A percentile compares a stretch with the other conserved stretches of the same genome.
These are phyloP conservation scores for Nemania sp. DNA, from an alignment of 2,329 filamentous ascomycete genomes.

Conservation along the genomic window DNA sequence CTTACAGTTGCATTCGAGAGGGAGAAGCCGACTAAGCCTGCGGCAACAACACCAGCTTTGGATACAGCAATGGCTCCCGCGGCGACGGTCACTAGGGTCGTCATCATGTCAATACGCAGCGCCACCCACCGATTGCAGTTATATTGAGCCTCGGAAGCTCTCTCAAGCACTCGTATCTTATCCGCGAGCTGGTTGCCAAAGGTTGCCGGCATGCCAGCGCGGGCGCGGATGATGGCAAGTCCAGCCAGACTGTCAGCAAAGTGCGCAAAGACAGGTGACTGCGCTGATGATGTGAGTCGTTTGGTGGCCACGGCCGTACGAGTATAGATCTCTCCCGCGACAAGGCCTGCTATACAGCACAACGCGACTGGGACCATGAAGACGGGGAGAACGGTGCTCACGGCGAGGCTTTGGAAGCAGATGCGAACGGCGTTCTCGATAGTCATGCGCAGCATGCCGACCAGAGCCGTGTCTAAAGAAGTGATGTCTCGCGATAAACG, in stretches of 20 bases:
- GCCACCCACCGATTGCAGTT: conserved; percentile 63
- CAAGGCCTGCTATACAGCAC: conserved; percentile 43
- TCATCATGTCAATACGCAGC: conserved; percentile 57
- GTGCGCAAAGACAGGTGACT: conserved; percentile 60
- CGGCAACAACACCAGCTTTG: conserved; percentile 50
- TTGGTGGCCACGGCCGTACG: conserved; percentile 49
- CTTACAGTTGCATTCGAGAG: conserved; percentile 56
- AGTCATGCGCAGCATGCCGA: conserved; percentile 47
- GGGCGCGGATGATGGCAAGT: conserved; percentile 55
- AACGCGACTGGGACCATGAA: conserved; percentile 48
- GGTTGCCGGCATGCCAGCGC: conserved; percentile 50
- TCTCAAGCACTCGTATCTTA: conserved; percentile 51
- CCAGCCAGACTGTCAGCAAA: conserved; percentile 58
- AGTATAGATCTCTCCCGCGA: conserved; percentile 50
- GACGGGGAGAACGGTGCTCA: conserved; percentile 48
- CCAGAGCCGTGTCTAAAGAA: conserved; percentile 55
- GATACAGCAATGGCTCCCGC: conserved; percentile 57
- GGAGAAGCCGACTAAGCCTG: conserved; percentile 60
- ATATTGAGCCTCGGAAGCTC: conserved; percentile 53
- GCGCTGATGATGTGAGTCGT: conserved; percentile 45
- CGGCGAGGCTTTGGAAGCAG: conserved; percentile 43
- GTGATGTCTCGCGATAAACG: conserved; percentile 61
- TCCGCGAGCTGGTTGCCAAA: conserved; percentile 55
- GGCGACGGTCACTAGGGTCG: conserved; percentile 53
- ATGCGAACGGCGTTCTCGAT: conserved; percentile 45